Evolutionary conservation across 2,329 filamentous ascomycete genomes (phyloP).

Genomic region (Cytospora mali): DNA sequence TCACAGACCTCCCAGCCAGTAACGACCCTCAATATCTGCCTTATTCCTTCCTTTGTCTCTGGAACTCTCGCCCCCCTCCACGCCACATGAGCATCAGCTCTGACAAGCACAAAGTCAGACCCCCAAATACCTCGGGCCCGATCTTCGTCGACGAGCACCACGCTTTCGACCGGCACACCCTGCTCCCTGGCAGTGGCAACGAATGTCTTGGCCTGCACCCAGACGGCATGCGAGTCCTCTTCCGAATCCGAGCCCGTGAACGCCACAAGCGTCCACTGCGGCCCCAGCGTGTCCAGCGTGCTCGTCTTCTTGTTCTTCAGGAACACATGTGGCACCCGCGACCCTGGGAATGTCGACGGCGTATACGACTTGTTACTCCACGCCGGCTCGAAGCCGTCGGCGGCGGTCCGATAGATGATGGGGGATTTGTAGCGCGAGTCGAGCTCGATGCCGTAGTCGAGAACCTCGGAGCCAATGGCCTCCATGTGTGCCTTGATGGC

Average conservation of each 20-base stretch:
- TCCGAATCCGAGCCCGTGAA: slow-evolving; percentile 5
- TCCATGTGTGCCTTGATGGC: slow-evolving; percentile 12
- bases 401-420: slow-evolving; percentile 8
- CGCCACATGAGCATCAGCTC: slow-evolving; percentile 15
- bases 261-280: slow-evolving; percentile 10
- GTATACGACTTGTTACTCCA: slow-evolving; percentile 12
- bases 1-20: slow-evolving; percentile 19
- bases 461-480: slow-evolving; percentile 14
- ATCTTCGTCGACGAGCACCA: slow-evolving; percentile 12
- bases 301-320: slow-evolving; percentile 14
- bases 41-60: slow-evolving; percentile 17
- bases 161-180: slow-evolving; percentile 11
- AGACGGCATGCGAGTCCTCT: slow-evolving; percentile 11
- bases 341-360: slow-evolving; percentile 12
- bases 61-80: slow-evolving; percentile 2
- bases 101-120: slow-evolving; percentile 15
- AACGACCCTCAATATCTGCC: slow-evolving; percentile 14
- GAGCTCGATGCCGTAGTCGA: slow-evolving; percentile 19
- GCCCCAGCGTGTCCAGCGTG: slow-evolving; percentile 9
- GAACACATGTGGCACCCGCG: slow-evolving; percentile 13
- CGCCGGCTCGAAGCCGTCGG: slow-evolving; percentile 11
- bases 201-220: slow-evolving; percentile 9
- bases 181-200: slow-evolving; percentile 7
- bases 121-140: slow-evolving; percentile 15
- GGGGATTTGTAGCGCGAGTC: slow-evolving; percentile 12